Base-by-base conservation (phyloP, 805 yeast species). In the Maudiozyma turicensis region DNA sequence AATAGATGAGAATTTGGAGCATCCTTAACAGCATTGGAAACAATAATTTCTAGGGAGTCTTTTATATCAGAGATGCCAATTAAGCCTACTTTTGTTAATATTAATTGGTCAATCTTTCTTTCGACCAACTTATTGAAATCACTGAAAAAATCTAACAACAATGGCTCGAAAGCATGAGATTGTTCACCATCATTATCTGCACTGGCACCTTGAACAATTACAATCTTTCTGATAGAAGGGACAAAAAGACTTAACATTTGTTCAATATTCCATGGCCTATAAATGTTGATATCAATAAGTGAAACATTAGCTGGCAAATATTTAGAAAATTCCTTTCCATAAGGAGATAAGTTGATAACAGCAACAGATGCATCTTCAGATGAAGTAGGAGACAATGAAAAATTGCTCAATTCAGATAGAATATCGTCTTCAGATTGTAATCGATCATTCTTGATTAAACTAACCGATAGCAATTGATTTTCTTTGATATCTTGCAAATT, bases 81-180 rank as follows among this genome's bases (percentile, higher is more conserved):
- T 3, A 50, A 45, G 37, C 69, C 67, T 20, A 74, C 73, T 47
- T 76, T 70, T 20, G 83, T 73, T 44, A 84, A 76, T 14, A 88
- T 69, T 15, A 78, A 67, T 59, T 76, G 75, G 47, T 70, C 66
- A 54, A 80, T 71, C 56, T 72, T 66, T 64, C 72, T 66, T 59
- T 72, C 64, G 54, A 68, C 64, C 52, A 84, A 63, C 45, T 69
- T 50, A 56, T 72, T 62, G 66, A 76, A 70, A 45, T 79, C 78
- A 47, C 80, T 75, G 65, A 89, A 78, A 54, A 88, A 78, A 61
- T 89, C 96, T 55, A 89, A 75, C 55, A 84, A 72, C 40, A 89
- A 71, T 4, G 91, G 87, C 13, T 85, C 78, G 67, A 85, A 82
- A 13, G 68, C 64, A n/a, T 69, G 61, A 3, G 46, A 14, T 39